Evolutionary conservation across 2,329 filamentous ascomycete species (phyloP).

Genomic region (Curvularia sp.): DNA sequence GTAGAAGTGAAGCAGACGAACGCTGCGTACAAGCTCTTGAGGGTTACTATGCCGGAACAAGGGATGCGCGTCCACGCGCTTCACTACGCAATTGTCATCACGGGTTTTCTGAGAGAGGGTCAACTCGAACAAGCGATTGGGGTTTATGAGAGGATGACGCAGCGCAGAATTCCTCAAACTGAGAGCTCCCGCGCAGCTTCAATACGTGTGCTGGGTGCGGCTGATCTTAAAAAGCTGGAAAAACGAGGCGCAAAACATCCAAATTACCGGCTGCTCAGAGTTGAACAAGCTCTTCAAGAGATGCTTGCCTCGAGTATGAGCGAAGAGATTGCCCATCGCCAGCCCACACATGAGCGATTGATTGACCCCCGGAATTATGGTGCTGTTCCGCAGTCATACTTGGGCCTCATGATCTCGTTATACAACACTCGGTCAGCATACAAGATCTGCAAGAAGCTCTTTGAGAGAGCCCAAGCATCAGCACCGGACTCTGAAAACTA

Average conservation of each 20-base stretch:
- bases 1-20: slow-evolving; percentile 60
- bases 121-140: slow-evolving; percentile 57
- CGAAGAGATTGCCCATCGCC: slow-evolving; percentile 35
- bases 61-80: slow-evolving; percentile 55
- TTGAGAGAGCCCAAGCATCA: slow-evolving; percentile 29
- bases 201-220: slow-evolving; percentile 34
- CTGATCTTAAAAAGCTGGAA: slow-evolving; percentile 30
- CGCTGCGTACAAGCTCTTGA: slow-evolving; percentile 62
- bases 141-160: slow-evolving; percentile 57
- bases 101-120: slow-evolving; percentile 54
- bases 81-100: slow-evolving; percentile 63
- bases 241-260: slow-evolving; percentile 21
- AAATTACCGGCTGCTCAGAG: slow-evolving; percentile 28
- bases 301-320: slow-evolving; percentile 39
- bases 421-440: slow-evolving; percentile 58
- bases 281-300: slow-evolving; percentile 38
- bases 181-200: slow-evolving; percentile 55
- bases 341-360: slow-evolving; percentile 34
- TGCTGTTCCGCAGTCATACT: slow-evolving; percentile 59
- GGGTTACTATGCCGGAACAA: slow-evolving; percentile 58
- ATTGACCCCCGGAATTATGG: slow-evolving; percentile 45
- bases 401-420: slow-evolving; percentile 63
- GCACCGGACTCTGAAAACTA: slow-evolving; percentile 25
- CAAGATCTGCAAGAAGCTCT: slow-evolving; percentile 47
- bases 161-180: slow-evolving; percentile 49